These are phyloP conservation scores for Ophiostoma sp. DNA, from an alignment of 2,329 filamentous ascomycete species.

Conservation along the genomic window DNA sequence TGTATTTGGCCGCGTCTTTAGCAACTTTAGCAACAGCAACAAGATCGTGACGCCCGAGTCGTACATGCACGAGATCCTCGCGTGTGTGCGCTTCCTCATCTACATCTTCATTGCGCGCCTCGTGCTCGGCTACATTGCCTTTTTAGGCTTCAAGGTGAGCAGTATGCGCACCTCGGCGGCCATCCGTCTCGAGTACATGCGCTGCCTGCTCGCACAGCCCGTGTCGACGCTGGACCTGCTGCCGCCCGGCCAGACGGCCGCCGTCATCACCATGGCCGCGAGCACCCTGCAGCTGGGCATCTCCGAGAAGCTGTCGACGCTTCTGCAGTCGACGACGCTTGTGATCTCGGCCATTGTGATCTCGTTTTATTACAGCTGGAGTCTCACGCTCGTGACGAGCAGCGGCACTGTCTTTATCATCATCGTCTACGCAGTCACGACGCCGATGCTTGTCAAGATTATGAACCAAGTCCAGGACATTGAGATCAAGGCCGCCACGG, in stretches of 20 bases:
- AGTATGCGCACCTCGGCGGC: constrained; percentile 56
- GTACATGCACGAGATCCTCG: constrained; percentile 30
- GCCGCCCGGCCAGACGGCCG: constrained; percentile 53
- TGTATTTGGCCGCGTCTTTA: constrained; percentile 44
- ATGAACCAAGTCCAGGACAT: constrained; percentile 42
- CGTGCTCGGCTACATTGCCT: constrained; percentile 48
- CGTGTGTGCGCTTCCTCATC: constrained; percentile 56
- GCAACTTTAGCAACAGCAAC: constrained; percentile 31
- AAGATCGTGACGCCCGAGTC: constrained; percentile 29
- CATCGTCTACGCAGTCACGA: constrained; percentile 42
- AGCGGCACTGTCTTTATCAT: constrained; percentile 52
- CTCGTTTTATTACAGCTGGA: constrained; percentile 53
- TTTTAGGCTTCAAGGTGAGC: constrained; percentile 51
- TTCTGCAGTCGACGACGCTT: constrained; percentile 51
- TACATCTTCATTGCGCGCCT: constrained; percentile 64
- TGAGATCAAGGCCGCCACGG: constrained; percentile 52
- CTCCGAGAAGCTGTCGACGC: constrained; percentile 54
- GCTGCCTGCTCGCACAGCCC: constrained; percentile 57
- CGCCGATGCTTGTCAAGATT: constrained; percentile 52
- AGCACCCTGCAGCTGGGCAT: constrained; percentile 58
- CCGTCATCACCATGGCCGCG: constrained; percentile 58
- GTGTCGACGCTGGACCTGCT: constrained; percentile 61
- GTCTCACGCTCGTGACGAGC: constrained; percentile 53
- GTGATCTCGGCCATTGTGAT: constrained; percentile 49
- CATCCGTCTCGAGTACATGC: constrained; percentile 58